Conservation (phyloP, 2,329 filamentous ascomycete genomes). For the Waltergamsia citrina region DNA sequence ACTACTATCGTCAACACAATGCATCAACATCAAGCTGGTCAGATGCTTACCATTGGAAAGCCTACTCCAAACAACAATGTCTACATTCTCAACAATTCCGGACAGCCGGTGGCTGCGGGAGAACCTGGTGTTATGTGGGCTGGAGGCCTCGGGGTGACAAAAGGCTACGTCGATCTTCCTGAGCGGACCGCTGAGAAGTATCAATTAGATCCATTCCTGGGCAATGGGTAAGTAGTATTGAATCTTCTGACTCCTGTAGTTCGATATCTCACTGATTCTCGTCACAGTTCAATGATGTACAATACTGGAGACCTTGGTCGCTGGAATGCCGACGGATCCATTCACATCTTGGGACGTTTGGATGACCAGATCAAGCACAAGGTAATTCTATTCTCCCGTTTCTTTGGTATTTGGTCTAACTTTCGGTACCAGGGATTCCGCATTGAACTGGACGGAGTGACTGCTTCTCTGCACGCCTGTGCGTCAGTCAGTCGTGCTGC, state of each 20-base stretch:
- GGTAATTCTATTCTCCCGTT: neutral
- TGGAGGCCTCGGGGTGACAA: constrained; percentile 43
- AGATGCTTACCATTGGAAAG: constrained; percentile 39
- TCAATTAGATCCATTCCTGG: constrained; percentile 37
- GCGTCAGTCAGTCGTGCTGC: constrained; percentile 36
- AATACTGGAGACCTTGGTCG: constrained; percentile 50
- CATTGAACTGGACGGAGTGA: constrained; percentile 49
- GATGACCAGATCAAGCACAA: constrained; percentile 56
- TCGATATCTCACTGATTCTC: constrained; percentile 1
- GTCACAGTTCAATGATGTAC: constrained; percentile 35
- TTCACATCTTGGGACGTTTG: constrained; percentile 45
- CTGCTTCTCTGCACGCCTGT: constrained; percentile 35
- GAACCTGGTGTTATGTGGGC: constrained; percentile 45
- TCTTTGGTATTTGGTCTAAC: neutral
- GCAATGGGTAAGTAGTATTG: constrained; percentile 18
- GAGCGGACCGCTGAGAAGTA: constrained; percentile 40
- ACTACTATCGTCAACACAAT: constrained; percentile 51
- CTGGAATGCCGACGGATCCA: constrained; percentile 41
- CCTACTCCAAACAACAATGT: constrained; percentile 48
- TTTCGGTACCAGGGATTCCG: constrained; percentile 38
- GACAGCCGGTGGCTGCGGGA: constrained; percentile 33
- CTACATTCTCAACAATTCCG: constrained; percentile 40
- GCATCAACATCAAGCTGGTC: constrained; percentile 35
- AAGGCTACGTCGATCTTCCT: constrained; percentile 44
- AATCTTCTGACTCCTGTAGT: neutral